These are phyloP conservation scores for Amorphotheca resinae DNA, from an alignment of 495 filamentous ascomycete species.

Conservation along the genomic window DNA sequence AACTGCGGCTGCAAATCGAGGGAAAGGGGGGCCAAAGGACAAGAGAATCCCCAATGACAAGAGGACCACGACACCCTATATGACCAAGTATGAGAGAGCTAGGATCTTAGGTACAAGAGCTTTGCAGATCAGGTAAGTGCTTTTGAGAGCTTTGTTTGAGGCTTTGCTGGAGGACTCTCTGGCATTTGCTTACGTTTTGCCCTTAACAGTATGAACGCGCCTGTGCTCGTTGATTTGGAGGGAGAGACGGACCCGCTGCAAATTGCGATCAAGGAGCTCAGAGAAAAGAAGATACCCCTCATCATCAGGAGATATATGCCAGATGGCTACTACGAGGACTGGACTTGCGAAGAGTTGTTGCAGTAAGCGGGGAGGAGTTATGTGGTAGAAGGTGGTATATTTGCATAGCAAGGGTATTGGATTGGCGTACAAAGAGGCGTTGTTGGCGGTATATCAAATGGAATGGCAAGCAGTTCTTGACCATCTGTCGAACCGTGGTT, in stretches of 20 bases:
- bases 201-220: conserved; percentile 77
- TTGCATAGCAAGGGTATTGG: conserved; percentile 1
- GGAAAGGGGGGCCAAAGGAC: conserved; percentile 46
- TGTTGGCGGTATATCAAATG: conserved; percentile 2
- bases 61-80: conserved; percentile 89
- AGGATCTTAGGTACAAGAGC: conserved; percentile 87
- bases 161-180: neutral
- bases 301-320: conserved; percentile 91
- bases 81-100: conserved; percentile 98
- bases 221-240: conserved; percentile 90
- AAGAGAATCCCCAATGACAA: conserved; percentile 86
- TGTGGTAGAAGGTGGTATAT: no score
- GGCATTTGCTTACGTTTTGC: conserved; percentile 6
- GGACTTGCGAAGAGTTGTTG: conserved; percentile 92
- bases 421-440: conserved; percentile 20
- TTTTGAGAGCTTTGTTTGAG: no score
- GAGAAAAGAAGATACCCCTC: conserved; percentile 96
- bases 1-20: conserved; percentile 46
- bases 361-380: conserved; percentile 22
- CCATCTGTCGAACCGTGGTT: no score
- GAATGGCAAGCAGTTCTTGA: neutral
- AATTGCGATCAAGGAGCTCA: conserved; percentile 92
- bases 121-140: conserved; percentile 82
- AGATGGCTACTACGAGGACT: conserved; percentile 97
- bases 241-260: conserved; percentile 96